phyloP scores from a whole-genome alignment of 129 eudicot species.

The Apium graveolens region DNA sequence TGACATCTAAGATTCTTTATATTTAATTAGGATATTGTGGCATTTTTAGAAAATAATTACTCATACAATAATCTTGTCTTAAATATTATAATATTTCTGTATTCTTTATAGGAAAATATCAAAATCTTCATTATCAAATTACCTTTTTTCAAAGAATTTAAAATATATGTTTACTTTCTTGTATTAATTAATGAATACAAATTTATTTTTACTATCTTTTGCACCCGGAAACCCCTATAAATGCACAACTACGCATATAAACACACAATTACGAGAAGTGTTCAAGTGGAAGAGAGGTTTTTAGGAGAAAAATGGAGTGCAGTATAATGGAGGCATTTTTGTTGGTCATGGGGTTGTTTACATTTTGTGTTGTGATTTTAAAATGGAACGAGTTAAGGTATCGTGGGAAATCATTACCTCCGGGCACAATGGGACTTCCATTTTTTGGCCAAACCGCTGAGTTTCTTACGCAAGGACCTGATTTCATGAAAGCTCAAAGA shows the following conservation, averaged over 20 bases:
- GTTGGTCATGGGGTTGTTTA: neutral
- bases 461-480: conserved; percentile 6
- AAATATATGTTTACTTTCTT: too few relatives aligned
- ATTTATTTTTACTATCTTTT: neutral
- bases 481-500: conserved; percentile 7
- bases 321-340: neutral
- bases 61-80: too few relatives aligned
- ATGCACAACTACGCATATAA: too few relatives aligned
- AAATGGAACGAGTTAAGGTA: neutral
- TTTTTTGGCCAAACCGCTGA: conserved; percentile 1
- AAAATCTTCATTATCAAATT: too few relatives aligned
- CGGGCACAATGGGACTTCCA: conserved; percentile 3
- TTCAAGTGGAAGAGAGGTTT: neutral
- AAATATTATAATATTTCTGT: too few relatives aligned
- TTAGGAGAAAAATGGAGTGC: neutral
- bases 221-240: too few relatives aligned
- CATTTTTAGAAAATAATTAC: too few relatives aligned
- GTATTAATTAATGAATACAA: too few relatives aligned
- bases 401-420: conserved; percentile 5
- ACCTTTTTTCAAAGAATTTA: too few relatives aligned
- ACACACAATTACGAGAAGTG: neutral
- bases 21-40: too few relatives aligned
- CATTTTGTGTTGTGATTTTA: neutral
- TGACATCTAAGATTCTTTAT: too few relatives aligned
- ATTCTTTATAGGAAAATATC: too few relatives aligned